Evolutionary conservation across 169 alveolate genomes (phyloP).

Genomic region (Cryptosporidium sp.): DNA sequence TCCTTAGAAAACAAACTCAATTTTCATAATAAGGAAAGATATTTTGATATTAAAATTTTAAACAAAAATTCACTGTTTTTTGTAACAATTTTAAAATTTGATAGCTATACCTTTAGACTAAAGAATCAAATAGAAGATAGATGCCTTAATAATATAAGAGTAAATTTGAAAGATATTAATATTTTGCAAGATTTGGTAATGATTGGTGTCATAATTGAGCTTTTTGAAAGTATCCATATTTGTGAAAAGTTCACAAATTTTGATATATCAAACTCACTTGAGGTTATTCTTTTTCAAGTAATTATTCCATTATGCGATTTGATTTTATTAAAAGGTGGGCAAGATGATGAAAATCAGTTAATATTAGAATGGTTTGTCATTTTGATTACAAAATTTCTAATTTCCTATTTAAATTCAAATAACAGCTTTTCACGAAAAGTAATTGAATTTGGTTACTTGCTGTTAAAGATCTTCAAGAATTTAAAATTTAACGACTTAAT

Average conservation of each 20-base stretch:
- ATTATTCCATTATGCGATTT: constrained; percentile 44
- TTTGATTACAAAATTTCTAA: constrained; percentile 25
- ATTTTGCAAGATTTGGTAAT: constrained; percentile 7
- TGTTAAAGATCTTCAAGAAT: background rate
- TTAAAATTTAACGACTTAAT: background rate
- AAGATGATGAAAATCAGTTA: background rate
- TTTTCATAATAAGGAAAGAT: constrained; percentile 34
- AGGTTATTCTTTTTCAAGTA: constrained; percentile 18
- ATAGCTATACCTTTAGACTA: background rate
- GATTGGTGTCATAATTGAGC: constrained; percentile 30
- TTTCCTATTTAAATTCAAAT: constrained; percentile 30
- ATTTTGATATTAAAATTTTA: constrained; percentile 36
- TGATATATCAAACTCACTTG: constrained; percentile 37
- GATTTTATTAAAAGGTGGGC: background rate
- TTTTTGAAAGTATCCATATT: background rate
- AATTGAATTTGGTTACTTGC: constrained; percentile 35
- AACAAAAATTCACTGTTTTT: constrained; percentile 36
- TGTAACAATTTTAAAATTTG: constrained; percentile 29
- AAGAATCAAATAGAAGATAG: background rate
- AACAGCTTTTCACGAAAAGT: constrained; percentile 16
- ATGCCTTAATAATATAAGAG: background rate
- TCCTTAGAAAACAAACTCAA: constrained; percentile 31
- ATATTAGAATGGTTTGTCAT: constrained; percentile 38
- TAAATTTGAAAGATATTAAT: background rate
- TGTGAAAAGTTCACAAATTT: constrained; percentile 22